Base-by-base conservation (phyloP, 176 grass and related monocot species). In the Paspalum vaginatum region DNA sequence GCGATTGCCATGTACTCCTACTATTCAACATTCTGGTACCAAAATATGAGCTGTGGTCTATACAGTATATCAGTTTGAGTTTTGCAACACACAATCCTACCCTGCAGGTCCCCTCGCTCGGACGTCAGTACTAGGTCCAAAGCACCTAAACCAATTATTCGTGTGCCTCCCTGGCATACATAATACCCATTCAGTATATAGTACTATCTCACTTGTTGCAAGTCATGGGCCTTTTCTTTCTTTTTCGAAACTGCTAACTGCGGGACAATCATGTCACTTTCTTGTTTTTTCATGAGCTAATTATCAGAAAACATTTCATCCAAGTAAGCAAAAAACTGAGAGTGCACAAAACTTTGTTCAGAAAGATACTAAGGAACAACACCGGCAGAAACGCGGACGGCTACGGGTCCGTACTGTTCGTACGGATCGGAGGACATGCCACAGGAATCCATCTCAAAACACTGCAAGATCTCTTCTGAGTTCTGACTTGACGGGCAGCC, bases 1-100 rank as follows among this genome's bases (percentile, higher is more conserved):
- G 80, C 14, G 52, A 68, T 61, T 20, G 64, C 27, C 27, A 51
- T 70, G 83, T 70, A 67, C 18, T 67, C 49, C n/a, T n/a, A n/a
- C n/a, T n/a, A n/a, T n/a, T n/a, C 70, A 58, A 8, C 5, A 68
- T 40, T 41, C 44, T 22, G 49, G 63, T 73, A 25, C 37, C 13
- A 52, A 8, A 68, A 45, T n/a, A n/a, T 16, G 62, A 65, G 62
- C 52, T 61, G n/a, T n/a, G n/a, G n/a, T n/a, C n/a, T n/a, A n/a
- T n/a, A n/a, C n/a, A n/a, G n/a, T n/a, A n/a, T n/a, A n/a, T n/a
- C n/a, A n/a, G n/a, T n/a, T n/a, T n/a, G n/a, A n/a, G n/a, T n/a
- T n/a, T n/a, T n/a, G n/a, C n/a, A n/a, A n/a, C n/a, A n/a, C n/a
- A n/a, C n/a, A n/a, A n/a, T n/a, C n/a, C n/a, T n/a, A n/a, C n/a